Percentiles rank a stretch among this genome's conserved stretches.
phyloP scores from a whole-genome alignment of 129 eudicot species.

The Heracleum sosnowskyi region DNA sequence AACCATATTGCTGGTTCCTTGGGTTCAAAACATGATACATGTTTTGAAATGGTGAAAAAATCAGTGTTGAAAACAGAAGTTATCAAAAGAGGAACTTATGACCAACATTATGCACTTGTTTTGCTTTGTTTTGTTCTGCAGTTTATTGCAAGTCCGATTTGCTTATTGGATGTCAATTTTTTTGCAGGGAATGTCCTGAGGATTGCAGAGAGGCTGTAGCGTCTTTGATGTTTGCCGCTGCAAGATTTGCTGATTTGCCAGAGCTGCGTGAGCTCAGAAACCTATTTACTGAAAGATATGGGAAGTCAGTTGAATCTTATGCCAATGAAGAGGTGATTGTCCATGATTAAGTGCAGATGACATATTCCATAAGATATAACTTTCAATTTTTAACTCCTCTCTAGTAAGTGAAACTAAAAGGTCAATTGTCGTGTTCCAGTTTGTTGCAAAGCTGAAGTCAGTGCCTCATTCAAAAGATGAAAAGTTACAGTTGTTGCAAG shows the following conservation, averaged over 20 bases:
- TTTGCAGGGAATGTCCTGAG: constrained; percentile 76
- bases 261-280: constrained; percentile 69
- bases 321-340: constrained; percentile 25
- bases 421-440: constrained; percentile 22
- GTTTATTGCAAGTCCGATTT: not conserved
- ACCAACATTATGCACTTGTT: not conserved
- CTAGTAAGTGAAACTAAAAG: constrained; percentile 1
- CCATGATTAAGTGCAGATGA: not conserved
- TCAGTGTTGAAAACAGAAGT: not conserved
- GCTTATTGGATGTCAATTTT: not conserved
- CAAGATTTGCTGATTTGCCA: constrained; percentile 90
- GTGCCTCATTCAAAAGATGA: constrained; percentile 42
- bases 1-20: not conserved
- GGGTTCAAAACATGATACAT: not conserved
- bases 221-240: constrained; percentile 80
- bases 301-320: constrained; percentile 47
- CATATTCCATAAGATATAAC: not conserved
- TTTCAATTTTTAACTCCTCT: not conserved
- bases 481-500: constrained; percentile 69
- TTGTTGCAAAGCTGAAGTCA: constrained; percentile 50
- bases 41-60: not conserved
- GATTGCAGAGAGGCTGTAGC: constrained; percentile 71
- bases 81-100: not conserved
- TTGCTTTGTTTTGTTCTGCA: not conserved
- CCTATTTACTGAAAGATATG: constrained; percentile 59